Evolutionary conservation across 2,329 filamentous ascomycete species (phyloP).

Genomic region (Aspergillus clavatus): DNA sequence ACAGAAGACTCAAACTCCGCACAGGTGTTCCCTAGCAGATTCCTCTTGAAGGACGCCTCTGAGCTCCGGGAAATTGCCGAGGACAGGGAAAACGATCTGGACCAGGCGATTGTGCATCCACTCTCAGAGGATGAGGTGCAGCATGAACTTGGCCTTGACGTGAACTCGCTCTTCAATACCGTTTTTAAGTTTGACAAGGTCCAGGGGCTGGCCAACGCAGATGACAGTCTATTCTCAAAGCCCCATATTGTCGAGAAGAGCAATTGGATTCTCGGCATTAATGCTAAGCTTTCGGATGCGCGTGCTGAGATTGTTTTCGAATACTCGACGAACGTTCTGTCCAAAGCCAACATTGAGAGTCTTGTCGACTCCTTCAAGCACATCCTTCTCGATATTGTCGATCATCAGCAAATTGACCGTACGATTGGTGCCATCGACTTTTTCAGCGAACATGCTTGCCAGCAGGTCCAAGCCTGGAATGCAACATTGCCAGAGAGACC

Average conservation of each 20-base stretch:
- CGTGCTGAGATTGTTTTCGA: slow-evolving; percentile 50
- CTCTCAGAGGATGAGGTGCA: slow-evolving; percentile 22
- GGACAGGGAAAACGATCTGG: slow-evolving; percentile 17
- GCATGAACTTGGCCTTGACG: slow-evolving; percentile 22
- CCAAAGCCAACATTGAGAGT: slow-evolving; percentile 28
- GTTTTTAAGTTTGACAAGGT: slow-evolving; percentile 21
- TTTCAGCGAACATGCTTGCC: slow-evolving; percentile 26
- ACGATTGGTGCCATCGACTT: slow-evolving; percentile 28
- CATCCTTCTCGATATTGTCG: slow-evolving; percentile 26
- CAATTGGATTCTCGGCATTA: slow-evolving; percentile 25
- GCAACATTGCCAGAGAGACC: slow-evolving; percentile 22
- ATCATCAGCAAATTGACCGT: slow-evolving; percentile 6
- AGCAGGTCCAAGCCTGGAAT: slow-evolving; percentile 35
- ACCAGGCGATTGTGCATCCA: slow-evolving; percentile 16
- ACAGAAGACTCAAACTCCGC: slow-evolving; percentile 34
- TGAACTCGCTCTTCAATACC: slow-evolving; percentile 29
- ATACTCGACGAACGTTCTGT: slow-evolving; percentile 48
- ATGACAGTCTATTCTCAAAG: background rate
- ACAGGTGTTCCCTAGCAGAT: slow-evolving; percentile 19
- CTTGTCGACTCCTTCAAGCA: slow-evolving; percentile 32
- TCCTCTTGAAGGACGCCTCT: slow-evolving; percentile 23
- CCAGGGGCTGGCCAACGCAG: slow-evolving; percentile 5
- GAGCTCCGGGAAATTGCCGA: slow-evolving; percentile 19
- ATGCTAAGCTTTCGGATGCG: slow-evolving; percentile 22
- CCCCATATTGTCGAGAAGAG: background rate